Percentiles rank a stretch among this genome's conserved stretches.
phyloP scores from a whole-genome alignment of 305 asterid species.

The Striga hermonthica region DNA sequence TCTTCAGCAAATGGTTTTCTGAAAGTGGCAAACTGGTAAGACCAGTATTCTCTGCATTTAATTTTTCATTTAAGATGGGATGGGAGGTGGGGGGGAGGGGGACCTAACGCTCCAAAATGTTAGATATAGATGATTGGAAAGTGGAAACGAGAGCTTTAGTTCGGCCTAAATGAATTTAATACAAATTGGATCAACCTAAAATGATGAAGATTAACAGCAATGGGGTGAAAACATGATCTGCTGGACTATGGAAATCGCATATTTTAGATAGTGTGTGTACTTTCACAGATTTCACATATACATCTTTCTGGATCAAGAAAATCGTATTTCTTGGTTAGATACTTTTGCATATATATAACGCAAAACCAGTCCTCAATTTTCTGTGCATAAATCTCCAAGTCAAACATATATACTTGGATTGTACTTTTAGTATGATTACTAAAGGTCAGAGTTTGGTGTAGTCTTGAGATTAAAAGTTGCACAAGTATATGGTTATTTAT shows the following conservation, averaged over 20 bases:
- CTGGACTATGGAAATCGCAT: neutral
- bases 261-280: slow-evolving; percentile 1
- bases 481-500: neutral
- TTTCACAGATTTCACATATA: slow-evolving; percentile 16
- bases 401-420: neutral
- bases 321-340: neutral
- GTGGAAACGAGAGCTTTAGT: slow-evolving; percentile 5
- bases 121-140: neutral
- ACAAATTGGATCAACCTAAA: slow-evolving; percentile 5
- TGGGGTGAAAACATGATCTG: slow-evolving; percentile 15
- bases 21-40: slow-evolving; percentile 98
- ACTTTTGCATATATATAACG: slow-evolving; percentile 6
- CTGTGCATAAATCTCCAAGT: slow-evolving; percentile 5
- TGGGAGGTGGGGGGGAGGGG: neutral
- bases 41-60: slow-evolving; percentile 25
- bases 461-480: slow-evolving; percentile 5
- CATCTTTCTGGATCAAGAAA: slow-evolving; percentile 24
- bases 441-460: neutral
- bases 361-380: neutral
- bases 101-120: neutral
- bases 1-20: slow-evolving; percentile 99
- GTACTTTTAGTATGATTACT: slow-evolving; percentile 4
- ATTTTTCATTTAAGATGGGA: neutral
- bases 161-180: neutral
- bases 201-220: neutral